phyloP scores from a whole-genome alignment of 2,329 filamentous ascomycete genomes.

The Pseudogymnoascus sp. region DNA sequence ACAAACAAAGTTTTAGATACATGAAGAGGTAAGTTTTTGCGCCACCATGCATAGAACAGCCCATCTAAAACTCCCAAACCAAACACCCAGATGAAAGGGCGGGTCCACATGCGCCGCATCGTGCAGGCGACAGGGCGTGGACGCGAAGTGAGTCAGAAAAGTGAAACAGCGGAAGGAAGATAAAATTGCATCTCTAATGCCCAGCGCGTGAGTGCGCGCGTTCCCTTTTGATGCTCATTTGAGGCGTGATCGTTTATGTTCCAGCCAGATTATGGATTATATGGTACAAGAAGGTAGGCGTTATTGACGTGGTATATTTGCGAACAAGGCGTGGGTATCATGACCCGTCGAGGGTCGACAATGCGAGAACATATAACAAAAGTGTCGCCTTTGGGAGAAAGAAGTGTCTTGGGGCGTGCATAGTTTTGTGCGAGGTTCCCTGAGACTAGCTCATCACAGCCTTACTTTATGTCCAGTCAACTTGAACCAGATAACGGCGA shows the following conservation, averaged over 20 bases:
- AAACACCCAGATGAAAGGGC: neutral
- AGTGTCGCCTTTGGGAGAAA: neutral
- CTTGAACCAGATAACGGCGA: constrained; percentile 56
- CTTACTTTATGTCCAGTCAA: constrained; percentile 45
- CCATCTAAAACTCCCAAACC: constrained; percentile 7
- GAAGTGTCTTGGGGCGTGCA: neutral
- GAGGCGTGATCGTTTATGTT: neutral
- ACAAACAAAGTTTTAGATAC: constrained; percentile 7
- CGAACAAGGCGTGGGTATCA: constrained; percentile 10
- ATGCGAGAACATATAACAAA: constrained; percentile 9
- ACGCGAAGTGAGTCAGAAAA: constrained; percentile 2
- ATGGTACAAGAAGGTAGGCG: constrained; percentile 8
- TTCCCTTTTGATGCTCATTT: neutral
- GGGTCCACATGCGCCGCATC: neutral
- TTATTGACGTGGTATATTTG: constrained; percentile 8
- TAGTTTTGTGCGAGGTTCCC: neutral
- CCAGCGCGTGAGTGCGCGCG: neutral
- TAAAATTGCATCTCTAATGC: constrained; percentile 3
- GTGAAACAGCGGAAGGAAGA: neutral
- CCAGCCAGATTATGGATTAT: constrained; percentile 10
- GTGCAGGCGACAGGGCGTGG: neutral
- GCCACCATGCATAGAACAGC: constrained; percentile 5
- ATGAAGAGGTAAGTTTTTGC: constrained; percentile 7
- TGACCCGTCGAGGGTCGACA: neutral
- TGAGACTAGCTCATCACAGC: constrained; percentile 18